Evolutionary conservation across 1,284 basidiomycete species (phyloP).

Genomic region (Chalciporus sp.): DNA sequence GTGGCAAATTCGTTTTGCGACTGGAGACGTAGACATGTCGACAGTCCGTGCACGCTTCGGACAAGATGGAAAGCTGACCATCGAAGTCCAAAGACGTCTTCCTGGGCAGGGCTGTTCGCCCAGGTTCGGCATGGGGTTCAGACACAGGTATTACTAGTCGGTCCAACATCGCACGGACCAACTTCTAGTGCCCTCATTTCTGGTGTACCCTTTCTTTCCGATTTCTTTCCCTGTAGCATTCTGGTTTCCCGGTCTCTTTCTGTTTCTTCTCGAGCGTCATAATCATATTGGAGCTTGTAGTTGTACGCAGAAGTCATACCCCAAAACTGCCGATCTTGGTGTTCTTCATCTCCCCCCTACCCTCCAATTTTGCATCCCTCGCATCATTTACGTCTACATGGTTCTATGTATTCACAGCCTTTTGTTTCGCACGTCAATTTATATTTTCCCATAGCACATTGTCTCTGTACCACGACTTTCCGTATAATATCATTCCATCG

Average conservation of each 20-base stretch:
- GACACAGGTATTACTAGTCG: constrained; percentile 29
- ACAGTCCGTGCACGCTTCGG: constrained; percentile 49
- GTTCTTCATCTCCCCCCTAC: background rate
- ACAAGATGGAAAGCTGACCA: constrained; percentile 43
- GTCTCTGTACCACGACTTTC: background rate
- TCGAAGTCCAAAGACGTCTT: constrained; percentile 40
- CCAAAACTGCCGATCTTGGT: constrained; percentile 6
- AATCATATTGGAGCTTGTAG: constrained; percentile 28
- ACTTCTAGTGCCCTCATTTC: constrained; percentile 3
- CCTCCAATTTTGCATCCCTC: background rate
- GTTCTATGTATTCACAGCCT: background rate
- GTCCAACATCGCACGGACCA: constrained; percentile 1
- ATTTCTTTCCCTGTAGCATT: background rate
- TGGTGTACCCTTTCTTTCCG: background rate
- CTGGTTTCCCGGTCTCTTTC: constrained; percentile 5
- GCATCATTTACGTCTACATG: constrained; percentile 4
- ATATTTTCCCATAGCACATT: background rate
- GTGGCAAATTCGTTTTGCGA: constrained; percentile 53
- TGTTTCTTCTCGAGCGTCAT: constrained; percentile 20
- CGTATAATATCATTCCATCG: background rate
- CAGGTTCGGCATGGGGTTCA: constrained; percentile 32
- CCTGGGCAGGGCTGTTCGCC: constrained; percentile 27
- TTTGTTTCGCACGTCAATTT: background rate
- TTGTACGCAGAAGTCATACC: constrained; percentile 24
- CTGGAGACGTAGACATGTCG: constrained; percentile 49